Evolutionary conservation across 2,329 filamentous ascomycete genomes (phyloP), one percentile per base, ranked within the genome.

Genomic region (Fusarium humuli): DNA sequence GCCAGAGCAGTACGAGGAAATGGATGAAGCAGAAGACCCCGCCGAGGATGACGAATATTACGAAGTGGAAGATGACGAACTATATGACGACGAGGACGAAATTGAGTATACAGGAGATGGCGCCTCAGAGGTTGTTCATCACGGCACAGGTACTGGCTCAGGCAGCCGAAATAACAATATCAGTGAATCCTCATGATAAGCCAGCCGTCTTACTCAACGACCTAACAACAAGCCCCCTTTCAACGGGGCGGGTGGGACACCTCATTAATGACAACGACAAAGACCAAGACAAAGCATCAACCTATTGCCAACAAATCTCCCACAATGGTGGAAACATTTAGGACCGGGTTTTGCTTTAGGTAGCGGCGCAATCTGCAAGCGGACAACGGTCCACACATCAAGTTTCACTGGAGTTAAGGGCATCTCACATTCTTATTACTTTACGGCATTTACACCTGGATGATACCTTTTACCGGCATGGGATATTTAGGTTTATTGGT

Each of bases 81-180:
- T 75, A 57, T 75, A 75, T 57, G 70, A 72, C 29, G 71, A 73
- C 25, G 70, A 69, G 25, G 71, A 72, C 27, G 70, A 72, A 34
- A 71, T 75, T 60, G 74, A 76, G 47, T 73, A 66, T 45, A 74
- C 72, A 16, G 74, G 71, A 45, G 74, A 76, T n/a, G 74, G 73
- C 42, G 67, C 60, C 20, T 76, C 74, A 27, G 74, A 76, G 45
- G 71, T 73, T 42, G 74, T 76, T 40, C 74, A 76, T 29, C 74
- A 72, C 49, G 74, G 74, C 30, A 76, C 74, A 32, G 71, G 74
- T 41, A 76, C 73, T 52, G 74, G 74, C 55, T 74, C 74, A 22
- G 74, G 74, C 58, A 76, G 74, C 57, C 72, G 73, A 49, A 68
- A 65, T 62, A 75, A 75, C 34, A 61, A 72, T 53, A 54, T 53